These are phyloP conservation scores for Aphanomyces astaci DNA, from an alignment of 352 stramenopile species.

Conservation along the genomic window DNA sequence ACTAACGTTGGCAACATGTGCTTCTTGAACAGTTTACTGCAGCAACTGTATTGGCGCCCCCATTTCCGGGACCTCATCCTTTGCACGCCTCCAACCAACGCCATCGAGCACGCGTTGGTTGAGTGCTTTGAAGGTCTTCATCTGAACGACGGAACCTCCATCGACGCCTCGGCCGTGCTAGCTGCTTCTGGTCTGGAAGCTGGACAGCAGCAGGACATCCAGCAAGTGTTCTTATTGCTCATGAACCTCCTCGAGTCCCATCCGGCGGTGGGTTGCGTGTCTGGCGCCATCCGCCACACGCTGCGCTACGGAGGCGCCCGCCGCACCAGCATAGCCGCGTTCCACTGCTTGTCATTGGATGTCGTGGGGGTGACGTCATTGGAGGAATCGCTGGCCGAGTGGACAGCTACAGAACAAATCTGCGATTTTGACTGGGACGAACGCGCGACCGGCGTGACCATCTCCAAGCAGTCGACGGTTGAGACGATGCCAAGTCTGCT, in stretches of 20 bases:
- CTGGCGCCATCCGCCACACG: not conserved
- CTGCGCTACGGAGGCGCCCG: not conserved
- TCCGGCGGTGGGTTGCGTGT: not conserved
- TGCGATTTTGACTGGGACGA: conserved; percentile 1
- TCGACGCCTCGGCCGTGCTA: not conserved
- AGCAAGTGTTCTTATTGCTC: not conserved
- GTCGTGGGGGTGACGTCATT: not conserved
- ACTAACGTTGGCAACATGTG: conserved; percentile 90
- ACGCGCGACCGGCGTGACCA: not conserved
- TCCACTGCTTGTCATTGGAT: conserved; percentile 10
- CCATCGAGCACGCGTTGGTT: not conserved
- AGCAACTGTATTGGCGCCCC: conserved; percentile 54
- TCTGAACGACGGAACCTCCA: too few species aligned
- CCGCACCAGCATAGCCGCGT: not conserved
- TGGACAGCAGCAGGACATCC: conserved; percentile 1
- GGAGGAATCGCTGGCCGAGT: conserved; percentile 2
- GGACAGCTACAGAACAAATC: not conserved
- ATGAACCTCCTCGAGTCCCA: not conserved
- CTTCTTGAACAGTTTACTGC: conserved; percentile 90
- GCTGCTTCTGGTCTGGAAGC: not conserved
- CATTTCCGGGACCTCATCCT: conserved; percentile 25
- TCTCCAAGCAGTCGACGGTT: not conserved
- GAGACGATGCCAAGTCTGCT: not conserved
- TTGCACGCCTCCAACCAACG: not conserved
- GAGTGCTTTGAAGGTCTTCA: conserved; percentile 20